phyloP scores from a whole-genome alignment of 495 filamentous ascomycete species.

The Penicillium fimorum region DNA sequence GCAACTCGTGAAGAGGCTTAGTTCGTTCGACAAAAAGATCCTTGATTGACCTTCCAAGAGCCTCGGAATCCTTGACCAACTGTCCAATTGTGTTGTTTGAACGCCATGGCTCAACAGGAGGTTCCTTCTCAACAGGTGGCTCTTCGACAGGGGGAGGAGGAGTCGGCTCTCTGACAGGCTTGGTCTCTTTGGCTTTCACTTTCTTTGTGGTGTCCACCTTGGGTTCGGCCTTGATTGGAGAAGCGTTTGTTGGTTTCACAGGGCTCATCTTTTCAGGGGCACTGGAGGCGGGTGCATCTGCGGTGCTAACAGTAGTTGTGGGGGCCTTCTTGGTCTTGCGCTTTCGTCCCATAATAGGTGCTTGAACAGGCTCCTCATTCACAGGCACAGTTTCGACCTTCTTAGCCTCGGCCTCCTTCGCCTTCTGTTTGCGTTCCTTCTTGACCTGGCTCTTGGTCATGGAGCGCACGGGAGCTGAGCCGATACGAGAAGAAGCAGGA shows the following conservation, averaged over 20 bases:
- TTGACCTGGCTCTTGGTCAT: constrained; percentile 89
- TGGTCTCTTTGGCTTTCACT: constrained; percentile 37
- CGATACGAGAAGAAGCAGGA: constrained; percentile 69
- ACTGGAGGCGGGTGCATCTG: constrained; percentile 41
- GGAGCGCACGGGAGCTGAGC: constrained; percentile 71
- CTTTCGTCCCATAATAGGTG: constrained; percentile 80
- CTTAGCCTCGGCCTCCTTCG: constrained; percentile 62
- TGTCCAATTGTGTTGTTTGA: constrained; percentile 47
- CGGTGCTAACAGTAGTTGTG: constrained; percentile 35
- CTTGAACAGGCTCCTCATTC: constrained; percentile 64
- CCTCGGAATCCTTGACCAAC: constrained; percentile 40
- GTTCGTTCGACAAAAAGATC: constrained; percentile 44
- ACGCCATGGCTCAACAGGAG: constrained; percentile 35
- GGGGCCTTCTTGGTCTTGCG: constrained; percentile 84
- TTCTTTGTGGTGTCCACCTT: constrained; percentile 31
- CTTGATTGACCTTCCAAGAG: constrained; percentile 34
- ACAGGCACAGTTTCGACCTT: constrained; percentile 53
- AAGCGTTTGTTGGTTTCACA: constrained; percentile 22
- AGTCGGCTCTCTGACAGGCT: constrained; percentile 31
- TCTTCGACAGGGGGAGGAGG: constrained; percentile 31
- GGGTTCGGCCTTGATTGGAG: constrained; percentile 31
- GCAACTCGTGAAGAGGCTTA: constrained; percentile 41
- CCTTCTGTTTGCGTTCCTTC: constrained; percentile 71
- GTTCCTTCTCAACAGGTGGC: constrained; percentile 27
- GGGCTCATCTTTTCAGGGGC: constrained; percentile 34